Percentiles rank a stretch among this genome's conserved stretches.
Evolutionary conservation across 2,329 filamentous ascomycete genomes (phyloP).

Genomic region (Calonectria ilicicola): DNA sequence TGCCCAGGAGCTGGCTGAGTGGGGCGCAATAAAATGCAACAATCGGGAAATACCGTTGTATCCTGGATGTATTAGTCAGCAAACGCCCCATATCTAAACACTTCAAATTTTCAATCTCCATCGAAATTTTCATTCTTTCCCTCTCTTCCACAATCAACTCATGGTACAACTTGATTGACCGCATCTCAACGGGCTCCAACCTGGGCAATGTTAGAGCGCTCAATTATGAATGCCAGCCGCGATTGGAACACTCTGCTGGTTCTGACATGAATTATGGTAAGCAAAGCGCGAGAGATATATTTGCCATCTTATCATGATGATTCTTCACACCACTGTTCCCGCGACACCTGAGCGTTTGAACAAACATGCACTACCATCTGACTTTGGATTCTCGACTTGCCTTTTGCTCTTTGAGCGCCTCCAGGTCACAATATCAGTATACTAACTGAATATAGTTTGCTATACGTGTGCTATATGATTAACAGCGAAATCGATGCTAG

Average conservation of each 20-base stretch:
- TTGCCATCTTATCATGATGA: slow-evolving; percentile 61
- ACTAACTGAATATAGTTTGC: neutral
- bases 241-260: neutral
- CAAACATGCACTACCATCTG: slow-evolving; percentile 86
- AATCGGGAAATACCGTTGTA: slow-evolving; percentile 17
- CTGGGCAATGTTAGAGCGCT: neutral
- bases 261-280: slow-evolving; percentile 33
- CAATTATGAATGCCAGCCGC: neutral
- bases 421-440: neutral
- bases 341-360: slow-evolving; percentile 72
- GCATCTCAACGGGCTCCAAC: neutral
- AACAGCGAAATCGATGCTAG: too few relatives aligned
- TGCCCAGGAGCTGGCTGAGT: neutral
- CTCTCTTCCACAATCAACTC: slow-evolving; percentile 31
- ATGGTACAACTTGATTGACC: neutral
- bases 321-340: slow-evolving; percentile 68
- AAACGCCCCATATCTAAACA: slow-evolving; percentile 24
- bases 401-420: neutral
- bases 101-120: slow-evolving; percentile 37
- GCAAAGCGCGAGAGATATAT: slow-evolving; percentile 23
- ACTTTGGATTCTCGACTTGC: slow-evolving; percentile 41
- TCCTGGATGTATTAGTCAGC: slow-evolving; percentile 34
- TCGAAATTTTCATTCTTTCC: slow-evolving; percentile 11
- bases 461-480: neutral
- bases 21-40: slow-evolving; percentile 19